Base-by-base conservation (phyloP, 768 basidiomycete species). In the Lepiota venenata region DNA sequence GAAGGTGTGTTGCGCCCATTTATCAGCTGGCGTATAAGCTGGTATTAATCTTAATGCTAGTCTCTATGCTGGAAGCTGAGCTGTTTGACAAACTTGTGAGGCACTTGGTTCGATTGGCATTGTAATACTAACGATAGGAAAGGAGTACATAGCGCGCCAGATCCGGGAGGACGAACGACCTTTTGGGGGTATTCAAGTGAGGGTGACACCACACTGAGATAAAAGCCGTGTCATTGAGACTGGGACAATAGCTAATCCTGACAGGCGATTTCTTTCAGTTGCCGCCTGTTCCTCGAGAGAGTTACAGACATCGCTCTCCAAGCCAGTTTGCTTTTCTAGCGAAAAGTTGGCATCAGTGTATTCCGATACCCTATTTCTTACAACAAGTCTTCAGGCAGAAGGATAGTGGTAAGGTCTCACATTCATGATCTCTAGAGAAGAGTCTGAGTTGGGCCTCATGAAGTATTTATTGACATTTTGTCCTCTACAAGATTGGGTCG, bases 401-500 rank as follows among this genome's bases (percentile, higher is more conserved):
- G 43, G 85, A 89, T 61, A 71, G 77, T 43, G 66, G 81, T 80
- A 55, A 32, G 29, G 64, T 42, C 49, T 8, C 22, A 18, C 18
- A 16, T n/a, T 20, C 36, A 36, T 15, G 15, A 6, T 27, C 40
- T 35, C 40, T n/a, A 11, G n/a, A 40, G 8, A 20, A 20, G 3
- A 21, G 12, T 35, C 42, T 36, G 39, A 39, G 18, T 22, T 16
- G 10, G 25, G 9, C 10, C 18, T 9, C 35, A 32, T 3, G 14
- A 50, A 90, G 91, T 75, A 18, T 94, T 96, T 66, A 79, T 96
- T 47, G 76, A 86, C 63, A 89, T 96, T 75, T 75, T 97, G 51
- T 90, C 91, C 60, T 84, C 92, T 62, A 93, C 96, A 87, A 82
- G 93, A 15, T 82, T 83, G 52, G 93, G 92, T 0, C 66, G 62